phyloP scores from a whole-genome alignment of 305 asterid species.

The Solanum hybrid region DNA sequence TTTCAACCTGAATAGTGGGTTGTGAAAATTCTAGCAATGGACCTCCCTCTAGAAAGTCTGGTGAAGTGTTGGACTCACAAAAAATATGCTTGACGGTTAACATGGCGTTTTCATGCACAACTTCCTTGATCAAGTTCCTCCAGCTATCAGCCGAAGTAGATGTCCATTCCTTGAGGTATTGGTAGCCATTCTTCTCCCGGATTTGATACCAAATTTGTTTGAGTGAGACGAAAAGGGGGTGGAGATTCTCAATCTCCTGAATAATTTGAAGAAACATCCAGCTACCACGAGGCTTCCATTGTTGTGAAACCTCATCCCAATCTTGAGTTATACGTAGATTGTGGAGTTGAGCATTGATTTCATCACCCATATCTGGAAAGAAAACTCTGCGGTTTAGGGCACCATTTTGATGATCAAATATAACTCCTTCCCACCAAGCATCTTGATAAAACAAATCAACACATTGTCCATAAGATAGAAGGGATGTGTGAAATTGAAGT shows the following conservation, averaged over 20 bases:
- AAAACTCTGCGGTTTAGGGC: slow-evolving; percentile 43
- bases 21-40: slow-evolving; percentile 30
- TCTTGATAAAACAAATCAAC: slow-evolving; percentile 46
- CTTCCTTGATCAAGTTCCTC: slow-evolving; percentile 42
- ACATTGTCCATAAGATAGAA: slow-evolving; percentile 62
- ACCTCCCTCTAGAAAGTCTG: slow-evolving; percentile 23
- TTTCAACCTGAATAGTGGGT: slow-evolving; percentile 23
- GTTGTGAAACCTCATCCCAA: slow-evolving; percentile 69
- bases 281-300: slow-evolving; percentile 61
- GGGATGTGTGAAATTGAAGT: slow-evolving; percentile 8
- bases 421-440: slow-evolving; percentile 99
- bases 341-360: slow-evolving; percentile 33
- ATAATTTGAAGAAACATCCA: slow-evolving; percentile 73
- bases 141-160: slow-evolving; percentile 28
- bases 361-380: slow-evolving; percentile 91
- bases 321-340: slow-evolving; percentile 49
- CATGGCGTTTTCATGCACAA: slow-evolving; percentile 35
- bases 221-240: slow-evolving; percentile 55
- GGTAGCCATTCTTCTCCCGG: slow-evolving; percentile 38
- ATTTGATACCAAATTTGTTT: slow-evolving; percentile 87
- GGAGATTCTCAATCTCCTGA: slow-evolving; percentile 39
- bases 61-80: slow-evolving; percentile 25
- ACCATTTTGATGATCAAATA: slow-evolving; percentile 59
- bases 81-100: slow-evolving; percentile 28
- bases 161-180: slow-evolving; percentile 60